phyloP scores from a whole-genome alignment of 208 protist species.

The Trypanosoma melophagium region DNA sequence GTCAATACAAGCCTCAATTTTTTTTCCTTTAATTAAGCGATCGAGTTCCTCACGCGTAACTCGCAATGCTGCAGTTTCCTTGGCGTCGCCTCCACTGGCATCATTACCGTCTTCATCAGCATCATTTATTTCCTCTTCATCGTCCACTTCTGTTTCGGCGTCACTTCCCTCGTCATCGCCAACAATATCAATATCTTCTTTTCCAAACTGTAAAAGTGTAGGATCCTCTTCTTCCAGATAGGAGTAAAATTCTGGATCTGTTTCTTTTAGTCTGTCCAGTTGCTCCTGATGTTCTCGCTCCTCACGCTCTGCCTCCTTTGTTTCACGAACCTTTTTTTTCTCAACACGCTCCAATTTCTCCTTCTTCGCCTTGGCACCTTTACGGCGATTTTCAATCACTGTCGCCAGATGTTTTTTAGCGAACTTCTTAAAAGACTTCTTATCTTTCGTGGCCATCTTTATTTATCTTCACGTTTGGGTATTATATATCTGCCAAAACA shows the following conservation, averaged over 20 bases:
- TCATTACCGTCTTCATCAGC: conserved; percentile 28
- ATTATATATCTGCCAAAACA: background rate
- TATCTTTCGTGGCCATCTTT: conserved; percentile 78
- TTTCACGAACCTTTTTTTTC: conserved; percentile 71
- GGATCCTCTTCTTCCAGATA: conserved; percentile 91
- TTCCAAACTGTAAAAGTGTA: conserved; percentile 82
- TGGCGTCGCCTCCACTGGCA: conserved; percentile 3
- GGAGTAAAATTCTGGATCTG: conserved; percentile 87
- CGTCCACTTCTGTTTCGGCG: conserved; percentile 78
- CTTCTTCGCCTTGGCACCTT: conserved; percentile 85
- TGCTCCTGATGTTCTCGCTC: conserved; percentile 89
- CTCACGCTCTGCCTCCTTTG: conserved; percentile 59
- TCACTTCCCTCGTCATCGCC: conserved; percentile 64
- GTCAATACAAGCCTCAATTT: conserved; percentile 60
- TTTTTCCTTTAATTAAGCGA: conserved; percentile 38
- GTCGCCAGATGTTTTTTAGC: conserved; percentile 89
- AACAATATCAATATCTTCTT: conserved; percentile 78
- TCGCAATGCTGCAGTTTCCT: conserved; percentile 23
- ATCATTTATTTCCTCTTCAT: conserved; percentile 43
- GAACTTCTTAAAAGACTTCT: conserved; percentile 92
- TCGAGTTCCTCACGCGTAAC: conserved; percentile 61
- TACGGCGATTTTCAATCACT: conserved; percentile 87
- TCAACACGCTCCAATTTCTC: conserved; percentile 86
- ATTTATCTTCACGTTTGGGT: background rate
- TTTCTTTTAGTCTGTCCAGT: conserved; percentile 86